These are phyloP conservation scores for Echria macrotheca DNA, from an alignment of 495 filamentous ascomycete species.

Conservation along the genomic window DNA sequence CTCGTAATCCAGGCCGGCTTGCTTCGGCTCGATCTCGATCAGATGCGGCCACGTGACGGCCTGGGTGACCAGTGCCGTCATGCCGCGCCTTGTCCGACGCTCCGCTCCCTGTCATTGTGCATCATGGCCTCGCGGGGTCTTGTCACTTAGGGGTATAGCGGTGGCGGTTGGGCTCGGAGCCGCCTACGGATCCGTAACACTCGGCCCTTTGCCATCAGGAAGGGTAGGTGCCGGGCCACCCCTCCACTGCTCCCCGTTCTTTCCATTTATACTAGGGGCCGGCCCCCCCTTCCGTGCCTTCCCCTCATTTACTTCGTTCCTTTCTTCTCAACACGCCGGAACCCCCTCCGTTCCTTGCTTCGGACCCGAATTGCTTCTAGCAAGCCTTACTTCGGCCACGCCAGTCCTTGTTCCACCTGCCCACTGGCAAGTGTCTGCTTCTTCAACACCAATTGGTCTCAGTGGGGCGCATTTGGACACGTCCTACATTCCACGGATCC, in stretches of 20 bases:
- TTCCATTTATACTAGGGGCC: slow-evolving; percentile 1
- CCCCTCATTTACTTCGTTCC: background rate
- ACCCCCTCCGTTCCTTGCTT: background rate
- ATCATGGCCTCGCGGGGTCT: slow-evolving; percentile 1
- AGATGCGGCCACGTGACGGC: background rate
- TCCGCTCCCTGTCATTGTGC: background rate
- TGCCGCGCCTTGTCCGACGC: background rate
- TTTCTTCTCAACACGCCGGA: background rate
- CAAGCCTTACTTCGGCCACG: no score
- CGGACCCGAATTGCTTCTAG: background rate
- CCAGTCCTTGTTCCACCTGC: no score
- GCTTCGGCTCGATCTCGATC: slow-evolving; percentile 6
- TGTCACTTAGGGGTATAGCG: slow-evolving; percentile 20
- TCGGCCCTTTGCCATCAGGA: no score
- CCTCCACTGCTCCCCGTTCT: slow-evolving; percentile 7
- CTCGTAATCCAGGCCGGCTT: slow-evolving; percentile 7
- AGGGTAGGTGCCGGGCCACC: no score
- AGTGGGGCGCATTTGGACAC: slow-evolving; percentile 5
- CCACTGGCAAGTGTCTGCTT: background rate
- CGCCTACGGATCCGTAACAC: background rate
- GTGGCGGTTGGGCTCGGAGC: slow-evolving; percentile 1
- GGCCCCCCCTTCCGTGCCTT: background rate
- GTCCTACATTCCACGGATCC: background rate
- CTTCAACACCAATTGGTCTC: background rate
- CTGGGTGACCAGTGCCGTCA: background rate